These are phyloP conservation scores for Acanthamoeba castellanii DNA, from an alignment of 208 protist species.

Conservation along the genomic window DNA sequence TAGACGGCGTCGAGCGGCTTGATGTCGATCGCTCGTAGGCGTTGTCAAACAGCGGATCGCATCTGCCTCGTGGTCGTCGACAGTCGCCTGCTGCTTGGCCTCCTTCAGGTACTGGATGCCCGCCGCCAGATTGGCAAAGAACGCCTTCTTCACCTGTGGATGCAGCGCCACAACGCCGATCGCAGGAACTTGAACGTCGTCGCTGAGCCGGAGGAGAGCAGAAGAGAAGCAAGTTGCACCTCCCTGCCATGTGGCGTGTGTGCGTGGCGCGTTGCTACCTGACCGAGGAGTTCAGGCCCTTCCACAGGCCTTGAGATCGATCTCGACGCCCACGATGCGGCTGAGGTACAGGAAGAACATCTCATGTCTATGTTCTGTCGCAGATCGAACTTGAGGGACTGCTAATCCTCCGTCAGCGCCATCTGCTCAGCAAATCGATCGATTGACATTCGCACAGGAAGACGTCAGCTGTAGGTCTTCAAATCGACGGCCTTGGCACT, in stretches of 20 bases:
- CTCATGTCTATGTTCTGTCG: neutral
- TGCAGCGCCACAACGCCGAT: neutral
- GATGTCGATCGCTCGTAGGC: conserved; percentile 32
- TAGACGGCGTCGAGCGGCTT: conserved; percentile 7
- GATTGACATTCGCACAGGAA: too few species aligned
- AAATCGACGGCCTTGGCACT: neutral
- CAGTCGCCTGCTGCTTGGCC: neutral
- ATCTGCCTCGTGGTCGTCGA: neutral
- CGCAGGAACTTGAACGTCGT: conserved; percentile 4
- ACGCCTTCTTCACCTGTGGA: conserved; percentile 15
- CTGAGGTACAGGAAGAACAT: conserved; percentile 43
- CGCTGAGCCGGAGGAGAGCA: too few species aligned
- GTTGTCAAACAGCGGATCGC: conserved; percentile 26
- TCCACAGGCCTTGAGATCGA: conserved; percentile 10
- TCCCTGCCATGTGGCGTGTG: too few species aligned
- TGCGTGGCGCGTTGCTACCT: too few species aligned
- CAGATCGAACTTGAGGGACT: too few species aligned
- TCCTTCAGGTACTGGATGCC: conserved; percentile 4
- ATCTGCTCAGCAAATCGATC: too few species aligned
- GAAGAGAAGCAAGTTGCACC: too few species aligned
- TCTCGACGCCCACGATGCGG: neutral
- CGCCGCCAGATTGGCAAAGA: conserved; percentile 19
- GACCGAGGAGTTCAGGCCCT: neutral
- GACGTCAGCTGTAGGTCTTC: too few species aligned
- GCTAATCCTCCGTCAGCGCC: too few species aligned